These are phyloP conservation scores for Colletotrichum tropicicola DNA, from an alignment of 2,329 filamentous ascomycete genomes.

Conservation along the genomic window DNA sequence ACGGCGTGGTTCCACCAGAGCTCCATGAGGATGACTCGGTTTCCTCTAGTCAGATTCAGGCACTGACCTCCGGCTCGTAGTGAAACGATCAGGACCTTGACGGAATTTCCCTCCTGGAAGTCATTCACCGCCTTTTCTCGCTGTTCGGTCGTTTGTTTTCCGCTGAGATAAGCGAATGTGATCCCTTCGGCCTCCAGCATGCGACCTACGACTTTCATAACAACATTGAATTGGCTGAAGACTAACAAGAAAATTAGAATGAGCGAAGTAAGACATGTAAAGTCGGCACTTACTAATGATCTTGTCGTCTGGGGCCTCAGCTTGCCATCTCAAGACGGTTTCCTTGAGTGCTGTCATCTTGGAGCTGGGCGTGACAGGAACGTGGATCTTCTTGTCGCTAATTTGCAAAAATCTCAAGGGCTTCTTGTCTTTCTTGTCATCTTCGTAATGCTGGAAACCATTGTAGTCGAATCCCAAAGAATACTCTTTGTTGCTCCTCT, in stretches of 20 bases:
- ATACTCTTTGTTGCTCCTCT: neutral
- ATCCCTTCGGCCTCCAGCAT: constrained; percentile 42
- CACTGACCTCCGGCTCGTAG: constrained; percentile 45
- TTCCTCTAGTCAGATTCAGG: constrained; percentile 52
- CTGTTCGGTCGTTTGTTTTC: constrained; percentile 32
- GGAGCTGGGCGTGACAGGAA: constrained; percentile 35
- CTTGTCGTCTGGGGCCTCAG: constrained; percentile 44
- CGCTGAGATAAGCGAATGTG: constrained; percentile 47
- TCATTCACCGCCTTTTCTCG: constrained; percentile 31
- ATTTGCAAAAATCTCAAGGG: constrained; percentile 2
- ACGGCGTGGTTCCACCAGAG: constrained; percentile 36
- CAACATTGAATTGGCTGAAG: constrained; percentile 43
- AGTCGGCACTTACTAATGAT: constrained; percentile 45
- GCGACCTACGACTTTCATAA: constrained; percentile 44
- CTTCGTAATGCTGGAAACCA: neutral
- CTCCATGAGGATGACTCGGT: constrained; percentile 64
- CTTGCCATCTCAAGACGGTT: constrained; percentile 43
- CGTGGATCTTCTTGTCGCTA: neutral
- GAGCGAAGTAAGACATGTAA: too few species aligned
- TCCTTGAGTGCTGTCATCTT: constrained; percentile 43
- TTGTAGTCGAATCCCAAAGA: neutral
- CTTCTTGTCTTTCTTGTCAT: neutral
- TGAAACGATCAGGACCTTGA: constrained; percentile 40
- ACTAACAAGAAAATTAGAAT: constrained; percentile 34
- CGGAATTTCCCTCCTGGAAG: constrained; percentile 33